Evolutionary conservation across 1,284 basidiomycete genomes (phyloP).

Genomic region (Wallemia mellicola): DNA sequence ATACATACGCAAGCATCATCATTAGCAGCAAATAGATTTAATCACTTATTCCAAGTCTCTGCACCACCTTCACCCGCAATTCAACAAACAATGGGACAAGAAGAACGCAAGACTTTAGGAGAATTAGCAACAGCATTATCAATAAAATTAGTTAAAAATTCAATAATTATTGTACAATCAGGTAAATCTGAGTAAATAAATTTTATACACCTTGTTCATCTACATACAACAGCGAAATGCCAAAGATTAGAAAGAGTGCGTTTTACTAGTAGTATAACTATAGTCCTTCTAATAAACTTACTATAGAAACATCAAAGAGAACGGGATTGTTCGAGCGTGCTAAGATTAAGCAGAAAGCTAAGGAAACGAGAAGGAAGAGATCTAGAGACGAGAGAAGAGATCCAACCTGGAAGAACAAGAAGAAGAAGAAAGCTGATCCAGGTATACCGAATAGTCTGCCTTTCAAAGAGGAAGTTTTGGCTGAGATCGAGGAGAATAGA

Average conservation of each 20-base stretch:
- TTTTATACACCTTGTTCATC: neutral
- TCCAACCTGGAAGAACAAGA: constrained; percentile 52
- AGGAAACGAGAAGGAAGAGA: constrained; percentile 46
- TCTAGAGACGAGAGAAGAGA: constrained; percentile 55
- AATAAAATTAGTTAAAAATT: neutral
- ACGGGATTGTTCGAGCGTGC: constrained; percentile 38
- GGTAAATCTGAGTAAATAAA: neutral
- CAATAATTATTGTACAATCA: neutral
- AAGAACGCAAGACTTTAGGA: neutral
- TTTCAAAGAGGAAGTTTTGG: constrained; percentile 85
- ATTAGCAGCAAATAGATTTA: neutral
- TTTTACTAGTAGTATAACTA: too few relatives aligned
- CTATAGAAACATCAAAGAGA: constrained; percentile 62
- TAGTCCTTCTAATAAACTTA: too few relatives aligned
- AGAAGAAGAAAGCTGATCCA: constrained; percentile 44
- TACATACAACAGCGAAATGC: neutral
- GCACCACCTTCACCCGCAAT: neutral
- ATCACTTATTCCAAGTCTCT: neutral
- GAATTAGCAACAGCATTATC: neutral
- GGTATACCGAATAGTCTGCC: constrained; percentile 95
- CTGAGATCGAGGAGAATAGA: constrained; percentile 56
- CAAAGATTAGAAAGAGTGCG: neutral
- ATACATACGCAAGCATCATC: neutral
- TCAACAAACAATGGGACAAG: neutral
- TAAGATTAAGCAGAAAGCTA: constrained; percentile 47